Base-by-base conservation (phyloP, 768 basidiomycete genomes). In the Vishniacozyma victoriae region DNA sequence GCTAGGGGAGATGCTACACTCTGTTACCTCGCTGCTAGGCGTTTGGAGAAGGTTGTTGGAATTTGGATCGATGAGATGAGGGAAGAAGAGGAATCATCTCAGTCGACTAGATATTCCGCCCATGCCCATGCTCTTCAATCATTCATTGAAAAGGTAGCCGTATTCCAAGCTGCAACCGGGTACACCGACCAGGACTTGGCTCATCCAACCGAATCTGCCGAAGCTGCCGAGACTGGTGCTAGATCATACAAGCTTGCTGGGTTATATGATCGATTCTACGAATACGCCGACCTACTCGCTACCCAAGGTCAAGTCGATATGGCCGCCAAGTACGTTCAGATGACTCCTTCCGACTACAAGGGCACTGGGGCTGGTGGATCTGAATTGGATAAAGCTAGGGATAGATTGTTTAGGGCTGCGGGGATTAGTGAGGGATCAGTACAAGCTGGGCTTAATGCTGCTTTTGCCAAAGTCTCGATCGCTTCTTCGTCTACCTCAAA, bases 101-200 rank as follows among this genome's bases (percentile, higher is more conserved):
- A 81, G 9, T 66, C 78, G 12, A 57, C 62, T 7, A 44, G 51
- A 41, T 71, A 71, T 46, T 57, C 70, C 9, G 62, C 65, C 27
- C 71, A 62, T 44, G 87, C 85, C 0, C 79, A 82, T 22, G 89
- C 91, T 2, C 74, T 99, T 35, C 93, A 96, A 67, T 83, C 85
- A 0, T 92, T 97, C 73, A 79, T 97, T 60, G 95, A 97, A 74
- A 97, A 97, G 73, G 91, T 96, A 19, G 83, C 91, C 1, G 82
- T 95, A 35, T 97, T 99, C 80, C 82, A 88, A 41, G 59, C 61
- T 23, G 95, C 93, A 0, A 86, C 87, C 40, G 66, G 55, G 9
- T 73, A 73, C 50, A 56, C 62, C 42, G 72, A 73, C 44, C 42
- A 57, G 24, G 91, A 92, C 53, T 76, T 96, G 29, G 65, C 71